Evolutionary conservation across 305 asterid species (phyloP).

Genomic region (Solanum hybrid): DNA sequence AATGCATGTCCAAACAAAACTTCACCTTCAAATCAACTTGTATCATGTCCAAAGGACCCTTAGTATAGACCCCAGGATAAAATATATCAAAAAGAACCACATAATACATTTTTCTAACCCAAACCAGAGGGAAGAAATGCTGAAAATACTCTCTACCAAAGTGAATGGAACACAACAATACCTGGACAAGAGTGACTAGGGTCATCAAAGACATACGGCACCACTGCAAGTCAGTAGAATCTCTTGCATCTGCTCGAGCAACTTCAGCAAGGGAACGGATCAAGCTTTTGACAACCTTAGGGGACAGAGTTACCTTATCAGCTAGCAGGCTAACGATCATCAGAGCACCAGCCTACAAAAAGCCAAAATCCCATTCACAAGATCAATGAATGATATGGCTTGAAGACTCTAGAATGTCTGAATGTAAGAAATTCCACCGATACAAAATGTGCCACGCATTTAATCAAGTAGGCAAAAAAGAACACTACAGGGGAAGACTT

Average conservation of each 20-base stretch:
- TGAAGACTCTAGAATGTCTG: not conserved
- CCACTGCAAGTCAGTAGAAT: constrained; percentile 57
- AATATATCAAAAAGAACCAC: not conserved
- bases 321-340: constrained; percentile 82
- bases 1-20: not conserved
- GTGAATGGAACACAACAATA: constrained; percentile 20
- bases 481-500: not conserved
- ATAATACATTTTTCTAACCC: not conserved
- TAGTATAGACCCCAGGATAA: not conserved
- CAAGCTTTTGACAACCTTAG: constrained; percentile 55
- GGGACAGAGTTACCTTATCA: constrained; percentile 59
- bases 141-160: constrained; percentile 3
- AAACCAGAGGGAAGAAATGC: not conserved
- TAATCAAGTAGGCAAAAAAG: not conserved
- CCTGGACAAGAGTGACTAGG: constrained; percentile 80
- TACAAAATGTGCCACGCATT: not conserved
- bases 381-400: not conserved
- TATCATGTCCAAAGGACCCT: not conserved
- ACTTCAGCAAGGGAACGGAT: constrained; percentile 53
- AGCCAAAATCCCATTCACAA: not conserved
- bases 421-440: not conserved
- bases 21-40: not conserved
- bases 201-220: constrained; percentile 74
- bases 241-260: constrained; percentile 52
- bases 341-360: constrained; percentile 70